Evolutionary conservation across 2,329 filamentous ascomycete genomes (phyloP).

Genomic region (Ploettnerulaceae sp.): DNA sequence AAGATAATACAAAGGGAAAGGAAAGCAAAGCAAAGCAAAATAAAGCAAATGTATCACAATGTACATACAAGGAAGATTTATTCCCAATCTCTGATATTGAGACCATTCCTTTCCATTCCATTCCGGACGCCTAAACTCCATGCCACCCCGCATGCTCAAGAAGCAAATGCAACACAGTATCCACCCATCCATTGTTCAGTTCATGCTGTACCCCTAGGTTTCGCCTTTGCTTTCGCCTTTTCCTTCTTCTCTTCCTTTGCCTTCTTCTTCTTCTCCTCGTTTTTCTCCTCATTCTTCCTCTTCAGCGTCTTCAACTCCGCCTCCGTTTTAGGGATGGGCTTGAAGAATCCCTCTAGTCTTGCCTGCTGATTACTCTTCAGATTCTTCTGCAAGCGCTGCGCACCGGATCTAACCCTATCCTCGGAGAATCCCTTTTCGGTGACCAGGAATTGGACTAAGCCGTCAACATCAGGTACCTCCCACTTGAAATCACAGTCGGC

Average conservation of each 20-base stretch:
- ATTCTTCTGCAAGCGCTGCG: slow-evolving; percentile 78
- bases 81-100: not conserved
- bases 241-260: slow-evolving; percentile 91
- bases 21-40: not conserved
- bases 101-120: not conserved
- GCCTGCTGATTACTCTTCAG: slow-evolving; percentile 88
- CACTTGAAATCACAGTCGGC: slow-evolving; percentile 95
- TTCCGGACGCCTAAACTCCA: slow-evolving; percentile 5
- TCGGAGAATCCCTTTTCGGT: slow-evolving; percentile 96
- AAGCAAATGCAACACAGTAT: slow-evolving; percentile 12
- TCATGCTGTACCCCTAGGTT: slow-evolving; percentile 53
- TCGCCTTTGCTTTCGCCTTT: slow-evolving; percentile 86
- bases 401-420: slow-evolving; percentile 79
- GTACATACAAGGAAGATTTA: not conserved
- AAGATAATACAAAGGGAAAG: not conserved
- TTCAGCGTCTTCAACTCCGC: slow-evolving; percentile 81
- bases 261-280: slow-evolving; percentile 92
- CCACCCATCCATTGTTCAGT: not conserved
- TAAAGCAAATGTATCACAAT: not conserved
- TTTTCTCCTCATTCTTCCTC: slow-evolving; percentile 88
- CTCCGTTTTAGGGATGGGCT: slow-evolving; percentile 81
- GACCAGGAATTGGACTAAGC: slow-evolving; percentile 83
- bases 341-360: slow-evolving; percentile 94
- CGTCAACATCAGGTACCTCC: slow-evolving; percentile 88
- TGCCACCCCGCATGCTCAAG: slow-evolving; percentile 2